These are phyloP conservation scores for Fusarium denticulatum DNA, from an alignment of 2,329 filamentous ascomycete genomes.

Conservation along the genomic window DNA sequence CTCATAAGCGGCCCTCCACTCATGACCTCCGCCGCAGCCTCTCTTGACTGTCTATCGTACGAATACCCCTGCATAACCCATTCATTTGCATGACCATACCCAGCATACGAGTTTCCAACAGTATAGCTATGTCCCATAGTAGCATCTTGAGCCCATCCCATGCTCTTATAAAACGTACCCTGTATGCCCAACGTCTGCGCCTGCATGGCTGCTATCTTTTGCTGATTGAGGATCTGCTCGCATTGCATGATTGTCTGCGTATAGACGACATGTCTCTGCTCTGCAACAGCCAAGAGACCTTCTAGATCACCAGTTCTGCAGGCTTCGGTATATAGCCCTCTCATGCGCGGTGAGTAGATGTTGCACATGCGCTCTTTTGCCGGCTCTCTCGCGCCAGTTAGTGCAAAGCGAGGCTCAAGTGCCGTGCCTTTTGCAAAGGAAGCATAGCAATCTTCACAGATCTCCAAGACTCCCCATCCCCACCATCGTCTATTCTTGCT, in stretches of 20 bases:
- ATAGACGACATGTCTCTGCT: conserved; percentile 45
- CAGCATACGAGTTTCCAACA: conserved; percentile 46
- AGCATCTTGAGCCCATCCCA: conserved; percentile 32
- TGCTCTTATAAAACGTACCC: conserved; percentile 41
- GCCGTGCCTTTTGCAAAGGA: conserved; percentile 45
- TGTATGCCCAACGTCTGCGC: conserved; percentile 40
- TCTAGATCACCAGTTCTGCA: conserved; percentile 39
- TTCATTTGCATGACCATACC: conserved; percentile 47
- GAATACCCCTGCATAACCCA: conserved; percentile 44
- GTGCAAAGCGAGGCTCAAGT: conserved; percentile 44
- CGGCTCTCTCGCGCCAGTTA: conserved; percentile 36
- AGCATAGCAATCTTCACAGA: conserved; percentile 51
- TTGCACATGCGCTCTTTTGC: conserved; percentile 47
- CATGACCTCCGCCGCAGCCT: conserved; percentile 14
- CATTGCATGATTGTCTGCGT: conserved; percentile 43
- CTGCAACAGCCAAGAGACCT: conserved; percentile 41
- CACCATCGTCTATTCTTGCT: conserved; percentile 39
- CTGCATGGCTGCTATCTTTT: conserved; percentile 38
- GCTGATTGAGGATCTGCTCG: conserved; percentile 42
- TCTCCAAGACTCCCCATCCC: conserved; percentile 49
- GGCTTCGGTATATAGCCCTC: conserved; percentile 46
- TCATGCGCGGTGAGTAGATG: conserved; percentile 52
- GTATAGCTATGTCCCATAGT: conserved; percentile 36
- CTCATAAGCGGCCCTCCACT: conserved; percentile 24
- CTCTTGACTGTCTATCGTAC: conserved; percentile 45